Base-by-base conservation (phyloP, 176 grass and related monocot genomes). In the Chrysopogon serrulatus region DNA sequence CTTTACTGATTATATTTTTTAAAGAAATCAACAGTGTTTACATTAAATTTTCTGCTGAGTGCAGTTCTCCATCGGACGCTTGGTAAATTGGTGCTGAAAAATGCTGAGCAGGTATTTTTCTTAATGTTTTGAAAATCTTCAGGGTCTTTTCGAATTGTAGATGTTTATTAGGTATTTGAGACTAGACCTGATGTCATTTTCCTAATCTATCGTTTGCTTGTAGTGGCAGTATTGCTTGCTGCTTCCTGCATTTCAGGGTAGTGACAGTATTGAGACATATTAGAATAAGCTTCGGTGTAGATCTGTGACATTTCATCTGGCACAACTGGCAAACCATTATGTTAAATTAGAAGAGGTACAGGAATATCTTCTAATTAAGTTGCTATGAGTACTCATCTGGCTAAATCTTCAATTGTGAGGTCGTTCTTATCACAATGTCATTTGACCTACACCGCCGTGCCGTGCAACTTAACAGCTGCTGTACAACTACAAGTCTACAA, bases 51-150 rank as follows among this genome's bases (percentile, higher is more conserved):
- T 66, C 39, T 87, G 23, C 66, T 82, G 56, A 49, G 35, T 86
- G 84, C 90, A 98, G 95, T 80, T 76, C 30, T 98, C 64, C 59
- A 79, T 39, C 91, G 91, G 36, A 93, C 89, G 13, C 49, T 91
- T 82, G 96, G 96, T 41, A 95, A 79, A 87, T 30, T 98, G 80
- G 89, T 98, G 60, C 77, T 98, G 27, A 98, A 98, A 86, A 98
- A 98, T 87, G 93, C 18, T 75, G 72, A 93, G 9, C 96, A 95
- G 96, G 96, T 98, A 61, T 79, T 19, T 5, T 63, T 74, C 2
- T 15, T 59, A 9, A 31, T 5, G 31, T 4, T 14, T 80, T 30
- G 7, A 13, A n/a, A 51, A 71, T 76, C 42, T 80, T 88, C 5
- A 10, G 8, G 5, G 18, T 36, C 13, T 47, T 86, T 33, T 77